Base-by-base conservation (phyloP, 352 stramenopile genomes). In the Phytopythium cucurbitacearum region DNA sequence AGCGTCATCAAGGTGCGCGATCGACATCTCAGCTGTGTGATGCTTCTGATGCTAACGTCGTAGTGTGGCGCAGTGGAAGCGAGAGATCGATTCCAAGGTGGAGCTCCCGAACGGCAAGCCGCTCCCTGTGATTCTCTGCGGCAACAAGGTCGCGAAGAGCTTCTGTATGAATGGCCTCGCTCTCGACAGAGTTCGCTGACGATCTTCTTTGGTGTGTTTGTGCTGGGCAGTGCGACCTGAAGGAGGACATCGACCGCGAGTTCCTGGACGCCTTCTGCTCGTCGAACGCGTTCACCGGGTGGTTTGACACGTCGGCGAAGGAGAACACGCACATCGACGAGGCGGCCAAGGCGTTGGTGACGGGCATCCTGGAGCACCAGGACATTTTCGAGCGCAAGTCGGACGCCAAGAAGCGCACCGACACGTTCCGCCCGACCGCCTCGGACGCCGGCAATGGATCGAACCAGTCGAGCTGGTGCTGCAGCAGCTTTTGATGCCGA, bases 281-380 rank as follows among this genome's bases (percentile, higher is more conserved):
- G 54, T 80, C 82, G 6, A 91, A 97, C 53, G 93, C 87, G 32
- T 97, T 97, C 66, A 78, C 83, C 5, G 89, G 84, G 32, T 97
- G 91, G 91, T 97, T 96, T 51, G 85, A 94, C 48, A 97, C 91
- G 36, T 97, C 91, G 7, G 91, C 91, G 6, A 97, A 97, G 58
- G 81, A 93, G 50, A 97, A 97, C 59, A 94, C 82, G 51, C 85
- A 97, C 66, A 96, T 97, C 38, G 85, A 96, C 38, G 82, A 95
- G 48, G 77, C 88, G 15, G 77, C 85, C 28, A 93, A 91, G 60
- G 80, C 83, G 39, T 69, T 97, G 21, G 82, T 97, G 38, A 76
- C 64, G 42, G 73, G 75, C 12, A 88, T 94, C 37, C 56, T 95
- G 37, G 69, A 89, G 51, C 86, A 95, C 56, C 63, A 81, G 28